A percentile compares a stretch with the other conserved stretches of the same genome.
These are phyloP conservation scores for Podospora sp. DNA, from an alignment of 495 filamentous ascomycete species.

Conservation along the genomic window DNA sequence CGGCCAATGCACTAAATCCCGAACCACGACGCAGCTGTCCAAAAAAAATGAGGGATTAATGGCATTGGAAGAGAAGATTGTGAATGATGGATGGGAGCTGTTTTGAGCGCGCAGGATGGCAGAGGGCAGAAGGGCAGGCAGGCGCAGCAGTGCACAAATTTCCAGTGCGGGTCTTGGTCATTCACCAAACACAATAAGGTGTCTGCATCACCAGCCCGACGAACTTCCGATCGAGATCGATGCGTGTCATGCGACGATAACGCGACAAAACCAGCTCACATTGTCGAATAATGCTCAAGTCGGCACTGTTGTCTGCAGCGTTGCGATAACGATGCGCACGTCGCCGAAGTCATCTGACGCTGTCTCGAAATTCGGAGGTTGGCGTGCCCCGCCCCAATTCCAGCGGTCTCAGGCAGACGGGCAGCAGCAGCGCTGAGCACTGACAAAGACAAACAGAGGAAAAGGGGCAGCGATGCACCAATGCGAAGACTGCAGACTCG, in stretches of 20 bases:
- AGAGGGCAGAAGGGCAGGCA: too few relatives aligned
- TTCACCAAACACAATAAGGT: not conserved
- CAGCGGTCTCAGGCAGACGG: not conserved
- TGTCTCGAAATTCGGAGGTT: not conserved
- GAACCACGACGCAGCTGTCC: not conserved
- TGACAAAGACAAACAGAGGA: slow-evolving; percentile 6
- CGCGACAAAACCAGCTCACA: not conserved
- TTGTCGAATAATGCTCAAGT: slow-evolving; percentile 14
- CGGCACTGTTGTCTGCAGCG: slow-evolving; percentile 1
- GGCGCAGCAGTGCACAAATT: too few relatives aligned
- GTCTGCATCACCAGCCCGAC: slow-evolving; percentile 7
- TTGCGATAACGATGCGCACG: slow-evolving; percentile 8
- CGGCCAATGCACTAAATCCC: not conserved
- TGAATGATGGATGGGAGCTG: not conserved
- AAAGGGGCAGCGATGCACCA: slow-evolving; percentile 3
- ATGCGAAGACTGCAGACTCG: not conserved
- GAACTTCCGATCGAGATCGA: slow-evolving; percentile 15
- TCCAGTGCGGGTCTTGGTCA: too few relatives aligned
- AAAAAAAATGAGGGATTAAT: not conserved
- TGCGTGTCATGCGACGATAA: slow-evolving; percentile 15
- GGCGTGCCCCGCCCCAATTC: not conserved
- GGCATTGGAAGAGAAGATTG: not conserved
- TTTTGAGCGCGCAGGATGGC: too few relatives aligned
- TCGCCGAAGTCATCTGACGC: slow-evolving; percentile 6
- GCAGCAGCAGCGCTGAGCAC: not conserved